Base-by-base conservation (phyloP, 2,329 filamentous ascomycete genomes). In the Fusarium sp. region DNA sequence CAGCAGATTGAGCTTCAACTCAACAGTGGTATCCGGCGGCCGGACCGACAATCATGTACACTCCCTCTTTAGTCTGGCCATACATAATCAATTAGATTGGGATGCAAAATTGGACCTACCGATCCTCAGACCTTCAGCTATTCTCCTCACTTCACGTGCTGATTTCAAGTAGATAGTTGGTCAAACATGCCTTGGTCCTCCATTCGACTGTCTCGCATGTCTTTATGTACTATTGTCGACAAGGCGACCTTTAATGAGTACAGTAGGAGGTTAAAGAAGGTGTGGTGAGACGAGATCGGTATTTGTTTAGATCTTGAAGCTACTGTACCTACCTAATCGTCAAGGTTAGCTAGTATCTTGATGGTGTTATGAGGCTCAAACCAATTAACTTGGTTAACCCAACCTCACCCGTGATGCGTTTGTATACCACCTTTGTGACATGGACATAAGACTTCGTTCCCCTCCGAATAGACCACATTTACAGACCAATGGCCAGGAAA, bases 31-130 rank as follows among this genome's bases (percentile, higher is more conserved):
- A 57, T 63, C 47, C 32, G 50, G 42, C 38, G 43, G 43, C 20
- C 55, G 55, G 55, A 40, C 63, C 62, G 63, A 67, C 49, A 14
- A 46, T 43, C 50, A 72, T 53, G 73, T 69, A 75, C 72, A 75
- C 72, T 74, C 72, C 72, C 72, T 71, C 53, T 53, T 53, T 53
- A 53, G 34, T 29, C 65, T 54, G 25, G 20, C 30, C 46, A 44
- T 62, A 44, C 16, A 51, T 22, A 25, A 22, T 46, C 50, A 38
- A 38, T 38, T 38, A 38, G 18, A 55, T 66, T 29, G 27, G 54
- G 40, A 57, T 72, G 45, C 52, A 57, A 60, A 45, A 57, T 66
- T 47, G 54, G 60, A 40, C 59, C 59, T 54, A 43, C 29, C 57
- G 49, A 46, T 53, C 55, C 46, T 56, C 51, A 58, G 49, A 46